Conservation (phyloP, 331 rosid genomes). For the Erythrophleum ivorense region DNA sequence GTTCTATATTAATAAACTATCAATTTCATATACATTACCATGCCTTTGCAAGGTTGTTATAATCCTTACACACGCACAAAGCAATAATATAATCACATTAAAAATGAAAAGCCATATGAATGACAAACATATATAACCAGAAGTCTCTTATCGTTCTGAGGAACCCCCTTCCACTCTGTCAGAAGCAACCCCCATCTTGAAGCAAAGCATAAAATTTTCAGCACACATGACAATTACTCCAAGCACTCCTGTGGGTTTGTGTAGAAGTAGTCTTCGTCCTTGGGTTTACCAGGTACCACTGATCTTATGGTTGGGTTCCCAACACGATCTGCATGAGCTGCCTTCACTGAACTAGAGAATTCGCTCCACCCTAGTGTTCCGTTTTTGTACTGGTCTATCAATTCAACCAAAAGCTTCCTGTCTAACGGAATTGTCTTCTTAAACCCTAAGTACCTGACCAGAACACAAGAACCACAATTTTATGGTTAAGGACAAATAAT, state of each 20-base stretch:
- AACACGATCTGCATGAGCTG: constrained; percentile 35
- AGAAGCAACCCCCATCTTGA: background rate
- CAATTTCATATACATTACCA: background rate
- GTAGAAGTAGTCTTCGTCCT: constrained; percentile 49
- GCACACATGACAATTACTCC: background rate
- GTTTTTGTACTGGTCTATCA: constrained; percentile 42
- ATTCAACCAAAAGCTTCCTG: constrained; percentile 32
- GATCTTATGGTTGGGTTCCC: constrained; percentile 44
- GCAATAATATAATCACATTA: background rate
- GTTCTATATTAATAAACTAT: background rate
- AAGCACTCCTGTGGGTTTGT: constrained; percentile 50
- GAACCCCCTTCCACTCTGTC: constrained; percentile 12
- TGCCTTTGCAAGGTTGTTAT: constrained; percentile 2
- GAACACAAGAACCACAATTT: background rate
- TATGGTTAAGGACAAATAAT: background rate
- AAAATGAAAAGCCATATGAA: background rate
- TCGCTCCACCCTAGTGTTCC: constrained; percentile 39
- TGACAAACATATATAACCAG: background rate
- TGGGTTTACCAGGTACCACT: constrained; percentile 46
- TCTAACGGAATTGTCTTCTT: constrained; percentile 44
- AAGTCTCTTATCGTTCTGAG: background rate
- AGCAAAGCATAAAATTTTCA: background rate
- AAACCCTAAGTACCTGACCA: constrained; percentile 47
- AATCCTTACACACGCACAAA: background rate
- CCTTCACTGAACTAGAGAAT: constrained; percentile 37